A percentile compares a stretch with the other conserved stretches of the same genome.
Conservation (phyloP, 305 asterid species). For the Fraxinus baroniana region DNA sequence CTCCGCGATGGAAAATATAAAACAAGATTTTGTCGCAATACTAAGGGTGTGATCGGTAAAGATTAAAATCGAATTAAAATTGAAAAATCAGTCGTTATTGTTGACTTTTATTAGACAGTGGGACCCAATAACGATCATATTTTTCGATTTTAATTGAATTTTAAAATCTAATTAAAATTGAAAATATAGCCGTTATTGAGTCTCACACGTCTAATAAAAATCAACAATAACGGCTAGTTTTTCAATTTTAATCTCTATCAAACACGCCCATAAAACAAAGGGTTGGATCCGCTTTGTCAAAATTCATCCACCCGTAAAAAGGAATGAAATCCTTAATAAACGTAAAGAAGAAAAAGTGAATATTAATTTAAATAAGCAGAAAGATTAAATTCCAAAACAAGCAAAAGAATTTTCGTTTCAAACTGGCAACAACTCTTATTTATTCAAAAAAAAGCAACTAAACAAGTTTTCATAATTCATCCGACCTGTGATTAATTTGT, state of each 20-base stretch:
- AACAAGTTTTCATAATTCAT: constrained; percentile 6
- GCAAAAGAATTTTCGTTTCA: not conserved
- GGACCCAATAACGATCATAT: no score
- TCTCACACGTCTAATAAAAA: no score
- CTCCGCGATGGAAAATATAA: not conserved
- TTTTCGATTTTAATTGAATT: no score
- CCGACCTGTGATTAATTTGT: not conserved
- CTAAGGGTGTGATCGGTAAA: not conserved
- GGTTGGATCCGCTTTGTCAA: not conserved
- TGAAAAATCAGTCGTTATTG: no score
- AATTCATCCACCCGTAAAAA: not conserved
- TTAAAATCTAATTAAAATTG: no score
- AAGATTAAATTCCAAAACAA: not conserved
- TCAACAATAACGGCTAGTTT: no score
- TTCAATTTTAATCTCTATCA: no score
- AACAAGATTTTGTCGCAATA: not conserved
- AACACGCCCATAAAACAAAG: not conserved
- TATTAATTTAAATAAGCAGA: not conserved
- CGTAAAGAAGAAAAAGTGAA: not conserved
- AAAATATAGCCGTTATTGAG: no score
- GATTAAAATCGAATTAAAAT: no score
- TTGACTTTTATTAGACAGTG: no score
- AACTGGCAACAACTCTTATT: not conserved
- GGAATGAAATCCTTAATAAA: not conserved
- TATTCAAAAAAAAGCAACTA: not conserved